Conservation (phyloP, 1,284 basidiomycete genomes). For the Pascua sp. region DNA sequence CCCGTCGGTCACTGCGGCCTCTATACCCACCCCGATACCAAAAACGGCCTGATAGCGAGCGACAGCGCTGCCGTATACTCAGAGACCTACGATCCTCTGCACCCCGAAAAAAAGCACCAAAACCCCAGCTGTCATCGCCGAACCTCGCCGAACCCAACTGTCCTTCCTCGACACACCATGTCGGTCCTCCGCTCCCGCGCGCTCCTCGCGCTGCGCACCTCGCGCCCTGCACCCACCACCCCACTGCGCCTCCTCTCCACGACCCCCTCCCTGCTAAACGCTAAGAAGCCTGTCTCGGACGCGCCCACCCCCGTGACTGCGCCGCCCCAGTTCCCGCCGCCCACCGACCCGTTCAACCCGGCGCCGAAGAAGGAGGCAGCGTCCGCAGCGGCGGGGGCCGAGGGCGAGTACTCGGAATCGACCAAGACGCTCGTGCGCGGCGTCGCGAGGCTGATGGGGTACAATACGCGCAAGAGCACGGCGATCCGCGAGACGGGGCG, state of each 20-base stretch:
- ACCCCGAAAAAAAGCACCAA: no score
- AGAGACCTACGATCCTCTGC: no score
- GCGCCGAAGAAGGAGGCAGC: conserved; percentile 1
- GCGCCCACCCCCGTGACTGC: neutral
- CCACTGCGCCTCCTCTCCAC: conserved; percentile 10
- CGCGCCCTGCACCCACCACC: neutral
- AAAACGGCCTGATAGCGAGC: no score
- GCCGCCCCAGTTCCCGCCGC: conserved; percentile 38
- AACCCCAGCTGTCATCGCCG: neutral
- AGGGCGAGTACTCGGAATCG: conserved; percentile 30
- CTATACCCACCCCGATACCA: no score
- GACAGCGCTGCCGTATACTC: no score
- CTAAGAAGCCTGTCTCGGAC: conserved; percentile 6
- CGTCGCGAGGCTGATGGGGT: conserved; percentile 54
- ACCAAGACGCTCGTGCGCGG: conserved; percentile 37
- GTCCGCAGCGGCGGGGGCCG: neutral
- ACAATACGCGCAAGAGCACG: conserved; percentile 53
- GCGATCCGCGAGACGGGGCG: conserved; percentile 56
- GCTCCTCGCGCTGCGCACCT: conserved; percentile 4
- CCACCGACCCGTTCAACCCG: conserved; percentile 38
- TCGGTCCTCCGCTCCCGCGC: conserved; percentile 13
- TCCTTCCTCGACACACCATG: conserved; percentile 7
- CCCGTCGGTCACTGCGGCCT: no score
- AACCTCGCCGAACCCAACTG: neutral
- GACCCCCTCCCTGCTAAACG: conserved; percentile 2